These are phyloP conservation scores for Amanita phalloides DNA, from an alignment of 768 basidiomycete genomes.

Conservation along the genomic window DNA sequence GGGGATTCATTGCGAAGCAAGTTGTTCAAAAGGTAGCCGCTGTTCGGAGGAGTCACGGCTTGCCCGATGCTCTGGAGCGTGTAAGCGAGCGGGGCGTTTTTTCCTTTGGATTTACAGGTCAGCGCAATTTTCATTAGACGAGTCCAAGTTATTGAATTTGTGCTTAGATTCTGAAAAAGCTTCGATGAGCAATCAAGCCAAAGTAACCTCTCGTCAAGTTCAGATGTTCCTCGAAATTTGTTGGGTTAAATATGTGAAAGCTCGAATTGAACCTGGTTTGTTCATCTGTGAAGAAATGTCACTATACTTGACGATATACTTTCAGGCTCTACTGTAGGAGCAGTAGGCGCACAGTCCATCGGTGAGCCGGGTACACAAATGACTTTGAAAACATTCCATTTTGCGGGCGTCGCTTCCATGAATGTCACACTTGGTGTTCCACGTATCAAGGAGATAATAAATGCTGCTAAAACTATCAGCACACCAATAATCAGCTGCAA, in stretches of 20 bases:
- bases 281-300: neutral
- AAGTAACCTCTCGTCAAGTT: constrained; percentile 80
- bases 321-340: constrained; percentile 91
- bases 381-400: constrained; percentile 99
- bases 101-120: constrained; percentile 65
- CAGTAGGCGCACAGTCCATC: constrained; percentile 97
- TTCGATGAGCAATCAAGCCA: constrained; percentile 81
- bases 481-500: constrained; percentile 98
- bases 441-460: constrained; percentile 99
- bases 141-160: constrained; percentile 1
- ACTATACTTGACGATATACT: neutral
- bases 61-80: constrained; percentile 75
- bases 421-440: constrained; percentile 99
- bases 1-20: constrained; percentile 57
- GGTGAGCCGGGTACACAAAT: constrained; percentile 99
- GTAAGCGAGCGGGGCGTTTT: constrained; percentile 76
- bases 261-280: constrained; percentile 90
- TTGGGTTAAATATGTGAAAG: constrained; percentile 87
- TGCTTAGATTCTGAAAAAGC: constrained; percentile 52
- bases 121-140: neutral
- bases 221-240: constrained; percentile 75
- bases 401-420: constrained; percentile 99
- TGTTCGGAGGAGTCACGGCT: constrained; percentile 60
- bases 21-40: constrained; percentile 58
- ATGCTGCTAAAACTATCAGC: constrained; percentile 93